A percentile compares a stretch with the other conserved stretches of the same genome.
phyloP scores from a whole-genome alignment of 129 eudicot species.

The Helianthus tuberosus region DNA sequence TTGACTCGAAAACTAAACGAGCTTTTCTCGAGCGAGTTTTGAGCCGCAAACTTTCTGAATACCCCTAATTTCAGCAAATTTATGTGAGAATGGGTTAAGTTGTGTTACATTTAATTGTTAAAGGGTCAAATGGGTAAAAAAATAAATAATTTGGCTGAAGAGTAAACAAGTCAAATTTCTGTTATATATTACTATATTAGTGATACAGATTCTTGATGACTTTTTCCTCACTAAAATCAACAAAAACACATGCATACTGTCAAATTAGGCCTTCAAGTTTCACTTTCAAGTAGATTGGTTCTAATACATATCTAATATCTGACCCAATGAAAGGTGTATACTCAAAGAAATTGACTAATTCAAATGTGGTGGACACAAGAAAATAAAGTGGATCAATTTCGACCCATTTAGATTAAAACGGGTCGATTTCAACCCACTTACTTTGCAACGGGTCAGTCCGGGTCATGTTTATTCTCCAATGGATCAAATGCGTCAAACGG shows the following conservation, averaged over 20 bases:
- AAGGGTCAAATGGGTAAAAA: not conserved
- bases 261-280: slow-evolving; percentile 17
- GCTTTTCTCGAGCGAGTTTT: too few species aligned
- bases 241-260: not conserved
- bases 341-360: slow-evolving; percentile 24
- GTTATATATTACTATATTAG: not conserved
- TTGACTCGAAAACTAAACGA: too few species aligned
- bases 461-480: not conserved
- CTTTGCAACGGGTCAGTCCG: not conserved
- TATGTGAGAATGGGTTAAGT: not conserved
- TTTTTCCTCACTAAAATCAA: not conserved
- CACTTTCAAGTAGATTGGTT: slow-evolving; percentile 5
- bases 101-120: not conserved
- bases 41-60: too few species aligned
- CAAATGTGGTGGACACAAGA: not conserved
- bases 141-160: not conserved
- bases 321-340: slow-evolving; percentile 21
- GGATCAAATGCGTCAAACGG: not conserved
- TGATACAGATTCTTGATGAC: not conserved
- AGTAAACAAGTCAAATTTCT: not conserved
- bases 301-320: slow-evolving; percentile 11
- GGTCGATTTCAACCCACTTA: not conserved
- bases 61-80: not conserved
- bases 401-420: not conserved
- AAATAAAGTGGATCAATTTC: too few species aligned